phyloP scores from a whole-genome alignment of 805 yeast species.

The Myxozyma sirexii region DNA sequence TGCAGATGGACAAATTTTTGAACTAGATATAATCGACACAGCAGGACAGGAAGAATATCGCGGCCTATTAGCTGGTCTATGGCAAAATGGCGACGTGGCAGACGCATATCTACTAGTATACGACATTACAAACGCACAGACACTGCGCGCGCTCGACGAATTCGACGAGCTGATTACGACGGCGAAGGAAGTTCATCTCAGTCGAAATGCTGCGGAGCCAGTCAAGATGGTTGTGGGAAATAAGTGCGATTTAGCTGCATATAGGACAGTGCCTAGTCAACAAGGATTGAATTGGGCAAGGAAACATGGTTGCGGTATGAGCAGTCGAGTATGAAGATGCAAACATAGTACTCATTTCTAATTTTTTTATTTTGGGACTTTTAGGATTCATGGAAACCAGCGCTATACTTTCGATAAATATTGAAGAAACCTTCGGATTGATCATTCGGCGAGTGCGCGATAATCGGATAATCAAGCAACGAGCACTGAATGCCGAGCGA shows the following conservation, averaged over 20 bases:
- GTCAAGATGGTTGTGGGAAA: constrained; percentile 74
- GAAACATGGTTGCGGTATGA: constrained; percentile 47
- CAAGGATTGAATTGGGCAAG: constrained; percentile 63
- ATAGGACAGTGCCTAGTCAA: constrained; percentile 57
- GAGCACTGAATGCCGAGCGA: constrained; percentile 16
- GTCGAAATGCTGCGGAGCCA: constrained; percentile 49
- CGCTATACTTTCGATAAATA: constrained; percentile 83
- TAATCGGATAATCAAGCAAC: constrained; percentile 5
- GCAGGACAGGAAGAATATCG: constrained; percentile 81
- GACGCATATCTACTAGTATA: constrained; percentile 43
- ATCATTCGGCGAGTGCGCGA: constrained; percentile 51
- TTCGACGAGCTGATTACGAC: constrained; percentile 53
- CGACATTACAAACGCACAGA: constrained; percentile 40
- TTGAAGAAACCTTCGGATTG: constrained; percentile 72
- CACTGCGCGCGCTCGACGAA: constrained; percentile 41
- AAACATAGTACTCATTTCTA: too few species aligned
- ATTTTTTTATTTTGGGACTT: too few species aligned
- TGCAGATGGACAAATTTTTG: constrained; percentile 51
- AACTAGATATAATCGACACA: constrained; percentile 68
- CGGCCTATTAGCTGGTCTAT: constrained; percentile 48
- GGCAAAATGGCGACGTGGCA: constrained; percentile 40
- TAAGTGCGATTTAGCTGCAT: constrained; percentile 61
- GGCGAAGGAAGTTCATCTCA: constrained; percentile 63
- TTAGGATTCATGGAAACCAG: constrained; percentile 80
- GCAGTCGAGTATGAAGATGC: too few species aligned